phyloP scores from a whole-genome alignment of 108 stramenopile species.

The Cylindrotheca closterium region DNA sequence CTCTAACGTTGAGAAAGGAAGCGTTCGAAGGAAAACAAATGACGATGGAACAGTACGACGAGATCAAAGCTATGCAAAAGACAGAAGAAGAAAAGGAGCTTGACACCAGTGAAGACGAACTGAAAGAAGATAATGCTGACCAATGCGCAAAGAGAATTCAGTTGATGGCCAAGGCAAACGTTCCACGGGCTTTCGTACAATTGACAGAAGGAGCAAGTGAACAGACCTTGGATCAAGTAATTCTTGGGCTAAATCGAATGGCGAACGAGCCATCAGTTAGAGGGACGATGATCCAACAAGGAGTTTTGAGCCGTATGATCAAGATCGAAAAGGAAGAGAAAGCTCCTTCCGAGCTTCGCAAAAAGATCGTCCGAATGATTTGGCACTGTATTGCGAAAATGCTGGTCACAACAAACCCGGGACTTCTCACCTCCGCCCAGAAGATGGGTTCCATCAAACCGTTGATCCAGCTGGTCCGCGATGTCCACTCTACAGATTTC shows the following conservation, averaged over 20 bases:
- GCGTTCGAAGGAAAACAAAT: constrained; percentile 92
- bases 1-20: constrained; percentile 82
- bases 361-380: constrained; percentile 73
- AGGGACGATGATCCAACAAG: constrained; percentile 94
- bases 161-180: constrained; percentile 79
- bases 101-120: constrained; percentile 50
- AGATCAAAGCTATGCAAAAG: constrained; percentile 84
- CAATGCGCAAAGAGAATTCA: constrained; percentile 66
- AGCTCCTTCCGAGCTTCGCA: constrained; percentile 50
- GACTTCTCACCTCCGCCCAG: constrained; percentile 85
- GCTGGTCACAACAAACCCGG: constrained; percentile 94
- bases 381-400: constrained; percentile 92
- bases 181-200: constrained; percentile 82
- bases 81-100: constrained; percentile 82
- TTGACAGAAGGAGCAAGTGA: constrained; percentile 84
- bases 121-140: constrained; percentile 58
- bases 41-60: constrained; percentile 95
- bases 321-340: constrained; percentile 71
- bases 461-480: constrained; percentile 82
- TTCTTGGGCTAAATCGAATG: constrained; percentile 77
- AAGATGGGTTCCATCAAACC: constrained; percentile 86
- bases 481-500: constrained; percentile 85
- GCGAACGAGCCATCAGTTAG: constrained; percentile 80
- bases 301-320: constrained; percentile 81
- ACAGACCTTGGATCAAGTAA: constrained; percentile 67